Evolutionary conservation across 805 yeast genomes (phyloP).

Genomic region (Komagataella kurtzmanii): DNA sequence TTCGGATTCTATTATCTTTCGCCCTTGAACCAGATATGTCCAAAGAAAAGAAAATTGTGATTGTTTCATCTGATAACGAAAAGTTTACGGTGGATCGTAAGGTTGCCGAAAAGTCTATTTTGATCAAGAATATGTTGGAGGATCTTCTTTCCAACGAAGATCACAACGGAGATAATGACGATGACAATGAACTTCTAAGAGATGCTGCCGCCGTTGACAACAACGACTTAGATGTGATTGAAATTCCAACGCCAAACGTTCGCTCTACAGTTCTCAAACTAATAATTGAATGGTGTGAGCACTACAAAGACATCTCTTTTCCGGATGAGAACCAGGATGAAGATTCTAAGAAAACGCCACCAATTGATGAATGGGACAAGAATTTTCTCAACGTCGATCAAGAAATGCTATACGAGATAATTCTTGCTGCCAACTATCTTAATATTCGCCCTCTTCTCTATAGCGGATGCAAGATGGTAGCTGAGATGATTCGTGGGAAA

Average conservation of each 20-base stretch:
- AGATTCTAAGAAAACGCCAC: constrained; percentile 77
- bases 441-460: constrained; percentile 65
- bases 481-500: constrained; percentile 74
- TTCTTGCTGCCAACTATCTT: constrained; percentile 68
- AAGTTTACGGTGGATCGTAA: constrained; percentile 61
- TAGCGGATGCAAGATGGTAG: constrained; percentile 71
- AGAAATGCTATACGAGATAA: constrained; percentile 73
- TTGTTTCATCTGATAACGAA: constrained; percentile 75
- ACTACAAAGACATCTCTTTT: constrained; percentile 70
- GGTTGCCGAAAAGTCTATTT: constrained; percentile 77
- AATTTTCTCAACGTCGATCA: constrained; percentile 90
- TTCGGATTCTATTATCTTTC: background rate
- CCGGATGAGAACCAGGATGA: constrained; percentile 74
- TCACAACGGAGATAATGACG: constrained; percentile 6
- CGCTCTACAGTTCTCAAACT: constrained; percentile 77
- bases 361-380: constrained; percentile 92
- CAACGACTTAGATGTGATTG: constrained; percentile 56
- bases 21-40: constrained; percentile 9
- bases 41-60: constrained; percentile 7
- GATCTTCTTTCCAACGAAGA: constrained; percentile 30
- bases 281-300: constrained; percentile 94
- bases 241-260: constrained; percentile 85
- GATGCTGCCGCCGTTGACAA: constrained; percentile 29
- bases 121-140: constrained; percentile 76
- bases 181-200: constrained; percentile 18